phyloP scores from a whole-genome alignment of 2,329 filamentous ascomycete species.

The Ophiostoma australiae region DNA sequence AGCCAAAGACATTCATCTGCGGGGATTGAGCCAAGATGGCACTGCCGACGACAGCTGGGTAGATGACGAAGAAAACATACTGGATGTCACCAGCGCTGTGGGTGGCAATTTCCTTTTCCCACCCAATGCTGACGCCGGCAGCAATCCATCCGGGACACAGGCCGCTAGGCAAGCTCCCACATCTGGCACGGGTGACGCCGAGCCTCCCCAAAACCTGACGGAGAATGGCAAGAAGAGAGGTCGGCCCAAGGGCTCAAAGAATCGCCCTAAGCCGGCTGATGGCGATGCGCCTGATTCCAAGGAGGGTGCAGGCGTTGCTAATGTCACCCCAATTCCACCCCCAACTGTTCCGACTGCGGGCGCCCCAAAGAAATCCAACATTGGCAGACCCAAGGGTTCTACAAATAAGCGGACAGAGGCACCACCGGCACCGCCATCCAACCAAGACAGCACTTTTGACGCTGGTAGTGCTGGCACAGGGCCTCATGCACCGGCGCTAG shows the following conservation, averaged over 20 bases:
- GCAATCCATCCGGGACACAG: background rate
- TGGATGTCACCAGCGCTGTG: conserved; percentile 30
- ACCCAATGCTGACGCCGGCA: conserved; percentile 6
- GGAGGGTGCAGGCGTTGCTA: conserved; percentile 12
- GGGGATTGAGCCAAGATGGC: conserved; percentile 16
- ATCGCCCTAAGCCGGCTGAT: conserved; percentile 38
- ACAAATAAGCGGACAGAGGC: conserved; percentile 29
- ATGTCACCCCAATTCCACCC: conserved; percentile 26
- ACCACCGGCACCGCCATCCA: background rate
- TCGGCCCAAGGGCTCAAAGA: conserved; percentile 51
- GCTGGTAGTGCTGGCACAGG: background rate
- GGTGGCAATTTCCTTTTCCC: conserved; percentile 23
- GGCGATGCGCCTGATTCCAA: background rate
- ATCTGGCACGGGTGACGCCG: background rate
- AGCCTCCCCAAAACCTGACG: background rate
- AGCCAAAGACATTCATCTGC: background rate
- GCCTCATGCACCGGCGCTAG: conserved; percentile 14
- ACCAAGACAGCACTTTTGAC: conserved; percentile 2
- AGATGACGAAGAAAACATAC: conserved; percentile 41
- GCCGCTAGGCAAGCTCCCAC: background rate
- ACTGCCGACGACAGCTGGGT: conserved; percentile 43
- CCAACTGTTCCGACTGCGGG: conserved; percentile 28
- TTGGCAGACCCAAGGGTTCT: conserved; percentile 40
- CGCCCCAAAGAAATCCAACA: conserved; percentile 31
- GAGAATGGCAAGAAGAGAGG: conserved; percentile 39